phyloP scores from a whole-genome alignment of 495 filamentous ascomycete species.

The Astrothelium subdiscretum region DNA sequence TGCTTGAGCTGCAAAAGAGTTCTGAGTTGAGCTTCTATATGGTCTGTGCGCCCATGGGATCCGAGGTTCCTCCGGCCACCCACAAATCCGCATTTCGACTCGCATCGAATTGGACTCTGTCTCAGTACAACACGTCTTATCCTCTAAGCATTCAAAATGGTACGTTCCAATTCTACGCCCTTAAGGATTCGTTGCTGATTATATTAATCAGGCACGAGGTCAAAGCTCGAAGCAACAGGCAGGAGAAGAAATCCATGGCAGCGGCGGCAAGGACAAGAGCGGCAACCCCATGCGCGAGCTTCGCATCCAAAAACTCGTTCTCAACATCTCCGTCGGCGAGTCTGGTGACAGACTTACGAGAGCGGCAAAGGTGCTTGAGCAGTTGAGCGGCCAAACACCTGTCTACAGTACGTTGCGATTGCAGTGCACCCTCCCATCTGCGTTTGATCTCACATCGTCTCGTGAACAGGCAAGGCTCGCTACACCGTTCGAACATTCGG shows the following conservation, averaged over 20 bases:
- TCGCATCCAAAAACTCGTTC: constrained; percentile 99
- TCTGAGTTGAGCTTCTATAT: background rate
- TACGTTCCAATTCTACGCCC: background rate
- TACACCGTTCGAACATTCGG: constrained; percentile 99
- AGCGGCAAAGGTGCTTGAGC: constrained; percentile 99
- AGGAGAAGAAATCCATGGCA: constrained; percentile 8
- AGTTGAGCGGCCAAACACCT: constrained; percentile 97
- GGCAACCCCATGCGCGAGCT: constrained; percentile 99
- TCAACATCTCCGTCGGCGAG: constrained; percentile 99
- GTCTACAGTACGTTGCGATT: constrained; percentile 69
- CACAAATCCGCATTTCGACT: background rate
- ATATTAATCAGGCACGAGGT: constrained; percentile 13
- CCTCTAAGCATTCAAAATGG: background rate
- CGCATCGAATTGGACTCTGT: background rate
- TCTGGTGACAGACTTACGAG: constrained; percentile 99
- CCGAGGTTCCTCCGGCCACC: background rate
- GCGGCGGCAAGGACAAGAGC: constrained; percentile 38
- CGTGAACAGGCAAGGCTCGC: constrained; percentile 76
- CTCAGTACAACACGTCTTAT: background rate
- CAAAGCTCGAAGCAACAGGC: constrained; percentile 17
- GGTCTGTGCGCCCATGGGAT: background rate
- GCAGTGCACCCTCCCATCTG: background rate
- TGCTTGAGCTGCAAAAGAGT: no score
- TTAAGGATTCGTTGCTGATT: background rate
- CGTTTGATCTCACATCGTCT: background rate